A percentile compares a stretch with the other conserved stretches of the same genome.
Evolutionary conservation across 371 early-diverging fungal genomes (phyloP).

Genomic region (Blastocladiella emersonii): DNA sequence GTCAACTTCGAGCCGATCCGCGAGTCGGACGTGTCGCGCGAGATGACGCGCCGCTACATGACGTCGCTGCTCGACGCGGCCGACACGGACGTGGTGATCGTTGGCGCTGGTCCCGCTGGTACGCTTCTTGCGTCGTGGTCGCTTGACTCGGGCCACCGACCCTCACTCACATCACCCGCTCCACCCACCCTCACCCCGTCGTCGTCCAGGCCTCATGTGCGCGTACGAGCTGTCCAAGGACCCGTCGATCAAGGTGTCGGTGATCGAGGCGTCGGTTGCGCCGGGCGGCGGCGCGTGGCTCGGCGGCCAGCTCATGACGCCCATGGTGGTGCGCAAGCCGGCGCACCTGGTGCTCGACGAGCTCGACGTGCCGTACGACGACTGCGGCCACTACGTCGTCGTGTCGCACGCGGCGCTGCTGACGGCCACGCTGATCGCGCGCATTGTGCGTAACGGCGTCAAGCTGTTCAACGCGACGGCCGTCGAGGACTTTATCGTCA

Average conservation of each 20-base stretch:
- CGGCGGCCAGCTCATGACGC: conserved; percentile 58
- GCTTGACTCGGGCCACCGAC: no score
- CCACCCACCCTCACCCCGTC: no score
- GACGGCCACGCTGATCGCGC: conserved; percentile 57
- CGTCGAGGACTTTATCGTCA: conserved; percentile 56
- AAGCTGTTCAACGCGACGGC: conserved; percentile 67
- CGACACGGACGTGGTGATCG: conserved; percentile 57
- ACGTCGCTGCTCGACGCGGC: conserved; percentile 41
- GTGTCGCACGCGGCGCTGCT: conserved; percentile 60
- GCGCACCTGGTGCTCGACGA: conserved; percentile 48
- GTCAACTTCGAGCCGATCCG: conserved; percentile 41
- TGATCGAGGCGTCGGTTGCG: conserved; percentile 48
- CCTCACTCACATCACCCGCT: no score
- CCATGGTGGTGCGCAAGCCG: conserved; percentile 56
- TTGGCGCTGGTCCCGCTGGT: conserved; percentile 53
- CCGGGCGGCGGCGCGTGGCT: conserved; percentile 66
- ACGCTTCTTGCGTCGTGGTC: conserved; percentile 13
- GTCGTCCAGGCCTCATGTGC: conserved; percentile 31
- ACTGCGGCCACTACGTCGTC: conserved; percentile 58
- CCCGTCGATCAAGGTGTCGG: conserved; percentile 46
- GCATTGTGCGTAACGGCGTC: conserved; percentile 49
- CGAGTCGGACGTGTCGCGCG: conserved; percentile 53
- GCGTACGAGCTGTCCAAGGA: conserved; percentile 53
- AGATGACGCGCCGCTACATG: conserved; percentile 53
- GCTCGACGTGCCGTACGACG: conserved; percentile 51